Evolutionary conservation across 257 asterid species (phyloP), one percentile per base, ranked within the genome.

Genomic region (Scutellaria galericulata): DNA sequence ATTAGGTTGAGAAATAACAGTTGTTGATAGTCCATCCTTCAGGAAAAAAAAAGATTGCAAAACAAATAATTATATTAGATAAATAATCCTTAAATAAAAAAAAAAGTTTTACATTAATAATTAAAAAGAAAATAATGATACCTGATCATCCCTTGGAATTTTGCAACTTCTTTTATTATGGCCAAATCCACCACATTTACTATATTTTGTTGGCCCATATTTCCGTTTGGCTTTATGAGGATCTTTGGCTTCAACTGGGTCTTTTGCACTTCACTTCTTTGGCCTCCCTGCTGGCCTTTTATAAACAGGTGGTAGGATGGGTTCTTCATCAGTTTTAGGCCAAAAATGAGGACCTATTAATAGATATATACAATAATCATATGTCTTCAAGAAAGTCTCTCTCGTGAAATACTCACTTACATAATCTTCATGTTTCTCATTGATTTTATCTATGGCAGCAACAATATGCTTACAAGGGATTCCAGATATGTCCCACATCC

Each of bases 351-450:
- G 68, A 18, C 46, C 68, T 1, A 13, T 44, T 24, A 44, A 62
- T 40, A n/a, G 68, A 41, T 41, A 40, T 62, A 62, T 62, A 47
- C 48, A 60, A 60, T 60, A 40, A 10, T 12, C 22, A 31, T 60
- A 60, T 9, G 66, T 9, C 46, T 60, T 60, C 9, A 60, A 39
- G 11, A n/a, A 60, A 4, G 46, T 31, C 18, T 60, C 48, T 6
- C 9, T 37, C 39, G 2, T 60, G 48, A 60, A 51, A 51, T 51
- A 60, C 3, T 15, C 60, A 54, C 3, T 15, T 37, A 54, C 60
- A 54, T 8, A 7, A 22, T 54, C 18, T 44, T 5, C 48, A 44
- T 24, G 27, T 24, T 24, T 24, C 27, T 1, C 27, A 2, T 24
- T 24, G 27, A 24, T 24, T 24, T 24, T 24, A 24, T 24, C 27